These are phyloP conservation scores for Chaetomium olivaceum DNA, from an alignment of 2,329 filamentous ascomycete genomes.

Conservation along the genomic window DNA sequence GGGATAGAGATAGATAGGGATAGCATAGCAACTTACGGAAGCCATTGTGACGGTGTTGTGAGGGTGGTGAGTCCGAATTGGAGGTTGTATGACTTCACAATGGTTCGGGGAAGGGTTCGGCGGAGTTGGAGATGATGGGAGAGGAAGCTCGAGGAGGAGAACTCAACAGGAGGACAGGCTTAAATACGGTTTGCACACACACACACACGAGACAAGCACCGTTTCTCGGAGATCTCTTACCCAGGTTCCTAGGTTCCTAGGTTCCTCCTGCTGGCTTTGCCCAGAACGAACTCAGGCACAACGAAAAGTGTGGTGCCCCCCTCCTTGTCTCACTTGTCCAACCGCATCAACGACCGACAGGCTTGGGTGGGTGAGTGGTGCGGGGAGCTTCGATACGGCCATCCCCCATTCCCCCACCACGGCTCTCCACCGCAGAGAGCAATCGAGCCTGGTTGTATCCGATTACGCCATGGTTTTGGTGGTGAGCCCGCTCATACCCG, in stretches of 20 bases:
- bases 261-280: not conserved
- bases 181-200: slow-evolving; percentile 23
- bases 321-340: slow-evolving; percentile 12
- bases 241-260: not conserved
- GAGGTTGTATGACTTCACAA: slow-evolving; percentile 10
- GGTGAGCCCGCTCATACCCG: slow-evolving; percentile 6
- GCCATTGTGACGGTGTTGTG: slow-evolving; percentile 19
- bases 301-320: not conserved
- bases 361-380: slow-evolving; percentile 11
- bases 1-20: not conserved
- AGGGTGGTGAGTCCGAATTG: not conserved
- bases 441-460: slow-evolving; percentile 5
- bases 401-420: slow-evolving; percentile 5
- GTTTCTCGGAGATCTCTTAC: slow-evolving; percentile 29
- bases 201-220: slow-evolving; percentile 20
- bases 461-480: slow-evolving; percentile 32
- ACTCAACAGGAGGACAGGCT: slow-evolving; percentile 8
- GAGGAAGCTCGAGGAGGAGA: slow-evolving; percentile 3
- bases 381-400: slow-evolving; percentile 17
- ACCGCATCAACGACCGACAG: not conserved
- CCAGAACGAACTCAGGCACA: slow-evolving; percentile 2
- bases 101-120: not conserved
- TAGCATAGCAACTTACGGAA: not conserved
- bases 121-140: slow-evolving; percentile 17
- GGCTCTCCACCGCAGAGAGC: slow-evolving; percentile 16